Evolutionary conservation across 2,329 filamentous ascomycete species (phyloP), one percentile per base, ranked within the genome.

Genomic region (Knoxdaviesia proteae): DNA sequence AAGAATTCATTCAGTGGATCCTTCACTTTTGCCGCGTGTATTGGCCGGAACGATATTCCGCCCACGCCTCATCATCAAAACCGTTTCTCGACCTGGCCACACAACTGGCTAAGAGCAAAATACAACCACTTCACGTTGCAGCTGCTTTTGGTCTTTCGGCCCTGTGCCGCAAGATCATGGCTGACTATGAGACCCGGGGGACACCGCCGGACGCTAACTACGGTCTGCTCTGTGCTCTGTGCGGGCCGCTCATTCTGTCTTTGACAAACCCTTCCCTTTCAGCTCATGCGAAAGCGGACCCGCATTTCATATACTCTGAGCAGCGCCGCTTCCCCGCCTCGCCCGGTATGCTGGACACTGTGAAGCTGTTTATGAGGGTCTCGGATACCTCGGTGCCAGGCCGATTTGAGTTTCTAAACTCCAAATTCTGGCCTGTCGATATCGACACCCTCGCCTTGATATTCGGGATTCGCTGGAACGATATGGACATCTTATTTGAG

Each of bases 201-300:
- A 11, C 34, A 30, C 5, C 11, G 8, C 31, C n/a, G 33, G 32
- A 7, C 32, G 10, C 30, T 40, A 33, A 9, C 39, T 35, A 8
- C 36, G 36, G 7, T 20, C 38, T 43, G 33, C 35, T 34, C 9
- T 36, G 42, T 31, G 37, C 42, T 10, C 11, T 43, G 9, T 7
- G 39, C 7, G 42, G 42, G 4, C 42, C 42, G 3, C 40, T 38
- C 2, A 10, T 34, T 11, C 30, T 43, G 6, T 38, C 40, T 10
- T n/a, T 5, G 6, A 29, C 32, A 20, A 20, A 20, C 20, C 20
- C 6, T 38, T 30, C 6, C 29, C 32, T 5, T 6, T 35, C 32
- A 34, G 38, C 6, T 11, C 30, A 8, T 43, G 42, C 38, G 42
- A 43, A 11, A 43, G 40, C 38, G 35, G 40, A 31, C 42, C 42